Evolutionary conservation across 2,329 filamentous ascomycete genomes (phyloP), one percentile per base, ranked within the genome.

Genomic region (Pyrenochaeta sp.): DNA sequence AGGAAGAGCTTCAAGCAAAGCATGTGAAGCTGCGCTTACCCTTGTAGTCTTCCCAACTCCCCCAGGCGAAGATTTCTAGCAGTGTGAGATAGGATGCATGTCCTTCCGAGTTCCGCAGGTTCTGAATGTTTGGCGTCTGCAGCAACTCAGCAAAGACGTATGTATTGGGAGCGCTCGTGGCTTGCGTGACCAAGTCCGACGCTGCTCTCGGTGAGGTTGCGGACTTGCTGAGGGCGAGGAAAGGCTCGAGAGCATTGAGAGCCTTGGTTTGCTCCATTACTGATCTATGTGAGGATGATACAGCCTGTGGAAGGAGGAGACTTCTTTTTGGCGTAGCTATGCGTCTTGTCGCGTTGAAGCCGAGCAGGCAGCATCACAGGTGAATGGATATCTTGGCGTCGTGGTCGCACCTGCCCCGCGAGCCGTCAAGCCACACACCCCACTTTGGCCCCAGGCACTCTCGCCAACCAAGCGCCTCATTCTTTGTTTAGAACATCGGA

Each of bases 81-180:
- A 96, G 83, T 1, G 81, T 85, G 45, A 95, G 82, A 76, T 91
- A 79, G 35, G 75, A 66, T 6, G 82, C 78, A 67, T 89, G 85
- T 43, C 96, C 89, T 31, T 82, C 72, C n/a, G 86, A 81, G 33
- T 77, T 78, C 21, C 81, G 76, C 39, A 98, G 87, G 11, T 85
- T 83, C 76, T 95, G 90, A 63, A 98, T 87, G 66, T 91, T 87
- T 0, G 90, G 87, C 1, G 88, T 87, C 66, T 90, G 84, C 32
- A 99, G 87, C n/a, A 99, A 88, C 79, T 98, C 94, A 63, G 90
- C 87, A 80, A 99, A 99, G 78, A 98, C 85, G 76, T 89, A 99
- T 61, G 93, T 96, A 76, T 92, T 91, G 23, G 90, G 87, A 50
- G 88, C 88, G n/a, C 92, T 92, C 45, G 92, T 98, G 57, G 93